Percentiles rank a stretch among this genome's conserved stretches.
Conservation (phyloP, 192 early-diverging fungal genomes). For the Radiomyces spectabilis region DNA sequence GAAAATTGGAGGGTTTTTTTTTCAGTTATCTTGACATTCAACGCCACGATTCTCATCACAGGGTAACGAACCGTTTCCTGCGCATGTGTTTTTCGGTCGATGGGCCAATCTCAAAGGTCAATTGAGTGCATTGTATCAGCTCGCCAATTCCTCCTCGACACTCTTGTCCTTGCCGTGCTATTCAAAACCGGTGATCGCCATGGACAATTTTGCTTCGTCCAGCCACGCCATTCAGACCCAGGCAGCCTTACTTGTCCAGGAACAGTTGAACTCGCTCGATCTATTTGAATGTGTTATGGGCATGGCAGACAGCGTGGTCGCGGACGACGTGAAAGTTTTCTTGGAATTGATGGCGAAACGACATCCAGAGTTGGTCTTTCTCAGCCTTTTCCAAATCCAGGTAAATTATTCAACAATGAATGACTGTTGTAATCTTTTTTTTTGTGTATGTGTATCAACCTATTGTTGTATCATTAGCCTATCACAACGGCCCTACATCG, state of each 20-base stretch:
- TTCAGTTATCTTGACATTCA: no score
- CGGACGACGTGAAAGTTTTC: slow-evolving; percentile 56
- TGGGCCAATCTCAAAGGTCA: slow-evolving; percentile 70
- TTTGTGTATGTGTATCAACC: background rate
- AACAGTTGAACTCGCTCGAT: slow-evolving; percentile 64
- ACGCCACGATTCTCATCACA: slow-evolving; percentile 10
- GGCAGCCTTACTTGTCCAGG: slow-evolving; percentile 39
- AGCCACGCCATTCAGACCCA: slow-evolving; percentile 34
- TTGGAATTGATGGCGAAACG: slow-evolving; percentile 54
- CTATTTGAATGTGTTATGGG: slow-evolving; percentile 57
- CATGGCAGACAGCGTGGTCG: slow-evolving; percentile 46
- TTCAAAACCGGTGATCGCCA: slow-evolving; percentile 42
- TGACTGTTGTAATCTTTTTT: background rate
- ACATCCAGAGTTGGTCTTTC: slow-evolving; percentile 65
- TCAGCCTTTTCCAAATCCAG: slow-evolving; percentile 63
- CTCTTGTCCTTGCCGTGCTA: slow-evolving; percentile 50
- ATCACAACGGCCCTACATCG: slow-evolving; percentile 45
- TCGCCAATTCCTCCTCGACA: slow-evolving; percentile 48
- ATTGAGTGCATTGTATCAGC: slow-evolving; percentile 58
- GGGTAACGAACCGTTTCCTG: slow-evolving; percentile 59
- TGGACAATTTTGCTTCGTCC: slow-evolving; percentile 44
- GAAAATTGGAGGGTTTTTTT: background rate
- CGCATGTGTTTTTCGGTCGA: slow-evolving; percentile 58
- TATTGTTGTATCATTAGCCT: slow-evolving; percentile 18
- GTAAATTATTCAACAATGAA: slow-evolving; percentile 18